Percentiles rank a stretch among this genome's conserved stretches.
Conservation (phyloP, 257 asterid species). For the Penstemon eatonii region DNA sequence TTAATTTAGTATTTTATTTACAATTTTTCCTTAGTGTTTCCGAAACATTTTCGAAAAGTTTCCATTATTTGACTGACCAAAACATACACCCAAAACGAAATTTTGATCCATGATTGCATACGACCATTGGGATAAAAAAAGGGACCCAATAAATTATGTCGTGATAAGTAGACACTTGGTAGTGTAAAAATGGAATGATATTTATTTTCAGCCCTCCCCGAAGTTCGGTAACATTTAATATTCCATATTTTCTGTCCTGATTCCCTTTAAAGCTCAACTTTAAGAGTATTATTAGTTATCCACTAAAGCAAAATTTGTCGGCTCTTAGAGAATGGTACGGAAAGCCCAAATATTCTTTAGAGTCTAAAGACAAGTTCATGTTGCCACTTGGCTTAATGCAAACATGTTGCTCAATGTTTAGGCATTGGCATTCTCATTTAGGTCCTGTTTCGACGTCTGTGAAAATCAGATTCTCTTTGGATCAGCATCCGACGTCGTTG, state of each 20-base stretch:
- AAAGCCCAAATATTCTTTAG: neutral
- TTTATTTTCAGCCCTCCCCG: too few relatives aligned
- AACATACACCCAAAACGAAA: too few relatives aligned
- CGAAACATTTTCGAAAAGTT: too few relatives aligned
- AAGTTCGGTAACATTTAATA: neutral
- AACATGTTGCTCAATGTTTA: neutral
- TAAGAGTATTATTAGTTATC: neutral
- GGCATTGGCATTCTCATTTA: neutral
- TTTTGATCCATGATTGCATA: too few relatives aligned
- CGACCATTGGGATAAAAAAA: too few relatives aligned
- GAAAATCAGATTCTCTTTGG: neutral
- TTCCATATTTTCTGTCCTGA: neutral
- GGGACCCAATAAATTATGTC: too few relatives aligned
- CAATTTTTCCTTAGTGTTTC: too few relatives aligned
- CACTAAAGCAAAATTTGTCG: neutral
- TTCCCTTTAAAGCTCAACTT: neutral
- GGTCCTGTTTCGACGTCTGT: neutral
- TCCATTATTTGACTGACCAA: too few relatives aligned
- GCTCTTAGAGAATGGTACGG: conserved; percentile 13
- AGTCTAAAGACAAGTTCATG: neutral
- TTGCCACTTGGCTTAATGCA: conserved; percentile 1
- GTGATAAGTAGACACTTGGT: too few relatives aligned
- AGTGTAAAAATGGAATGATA: too few relatives aligned
- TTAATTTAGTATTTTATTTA: too few relatives aligned
- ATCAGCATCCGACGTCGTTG: too few relatives aligned